Evolutionary conservation across 176 grass and related monocot genomes (phyloP), one percentile per base, ranked within the genome.

Genomic region (Rhynchospora breviuscula): DNA sequence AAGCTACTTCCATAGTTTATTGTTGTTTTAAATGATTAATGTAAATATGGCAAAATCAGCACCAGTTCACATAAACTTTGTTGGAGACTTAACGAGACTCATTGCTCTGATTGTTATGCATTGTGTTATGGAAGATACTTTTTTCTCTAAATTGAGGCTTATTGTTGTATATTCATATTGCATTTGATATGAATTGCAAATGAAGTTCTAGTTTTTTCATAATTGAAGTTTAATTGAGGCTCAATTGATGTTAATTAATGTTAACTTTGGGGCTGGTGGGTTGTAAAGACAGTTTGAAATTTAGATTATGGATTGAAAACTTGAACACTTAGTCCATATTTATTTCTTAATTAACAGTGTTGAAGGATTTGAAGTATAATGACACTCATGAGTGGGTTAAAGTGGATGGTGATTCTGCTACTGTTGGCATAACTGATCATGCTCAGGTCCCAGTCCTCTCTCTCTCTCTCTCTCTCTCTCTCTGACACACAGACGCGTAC

Each of bases 311-410:
- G 18, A 31, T 15, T 58, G 64, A 61, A 26, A 67, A 80, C 67
- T 14, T 64, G 44, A n/a, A 71, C 26, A 18, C 76, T 54, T 44
- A 25, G 48, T 18, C 45, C 8, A 87, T 83, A 68, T 51, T 56
- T 67, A 25, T 65, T 89, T 72, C 9, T 69, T 23, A 22, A 64
- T 82, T 89, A 83, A 29, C 87, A 99, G 96, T 95, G 75, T 79
- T 93, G 67, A 91, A 93, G 87, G 91, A 99, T 89, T 78, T 99
- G 66, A 95, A 93, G 79, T 99, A 99, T 86, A 88, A 88, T 83
- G 93, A 99, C 26, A 89, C 88, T 17, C 96, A 99, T 85, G 96
- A 99, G 64, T 99, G 96, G 96, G 93, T 90, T 23, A 99, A 93
- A 87, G 86, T 90, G 61, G 91, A 99, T 0, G 93, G 88, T 14